phyloP scores from a whole-genome alignment of 2,329 filamentous ascomycete species.

The Sporothrix phasma region DNA sequence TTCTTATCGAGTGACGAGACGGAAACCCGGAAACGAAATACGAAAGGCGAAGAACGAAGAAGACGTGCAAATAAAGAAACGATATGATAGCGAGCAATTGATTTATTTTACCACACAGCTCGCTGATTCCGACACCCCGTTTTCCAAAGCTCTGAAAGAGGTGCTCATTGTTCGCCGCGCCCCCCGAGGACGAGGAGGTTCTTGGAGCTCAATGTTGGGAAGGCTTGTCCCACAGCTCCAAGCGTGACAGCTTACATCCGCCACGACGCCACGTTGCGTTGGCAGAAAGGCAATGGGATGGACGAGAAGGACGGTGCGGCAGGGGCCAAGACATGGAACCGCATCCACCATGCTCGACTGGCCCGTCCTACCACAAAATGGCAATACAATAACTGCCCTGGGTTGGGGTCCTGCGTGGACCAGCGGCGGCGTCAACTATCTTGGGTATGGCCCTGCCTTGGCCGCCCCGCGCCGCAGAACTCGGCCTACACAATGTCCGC shows the following conservation, averaged over 20 bases:
- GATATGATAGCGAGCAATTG: neutral
- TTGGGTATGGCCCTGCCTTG: neutral
- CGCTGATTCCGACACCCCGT: too few relatives aligned
- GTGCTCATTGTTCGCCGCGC: too few relatives aligned
- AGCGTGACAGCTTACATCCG: too few relatives aligned
- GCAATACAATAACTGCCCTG: neutral
- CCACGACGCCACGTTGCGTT: neutral
- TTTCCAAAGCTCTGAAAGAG: too few relatives aligned
- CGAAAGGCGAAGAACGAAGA: too few relatives aligned
- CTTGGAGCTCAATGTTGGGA: neutral
- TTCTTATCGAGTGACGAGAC: neutral
- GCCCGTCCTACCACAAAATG: neutral
- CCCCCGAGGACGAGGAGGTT: neutral
- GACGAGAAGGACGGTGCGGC: too few relatives aligned
- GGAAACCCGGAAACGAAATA: too few relatives aligned
- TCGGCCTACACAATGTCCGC: slow-evolving; percentile 49
- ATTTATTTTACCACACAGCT: neutral
- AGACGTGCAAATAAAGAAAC: neutral
- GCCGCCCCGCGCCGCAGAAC: neutral
- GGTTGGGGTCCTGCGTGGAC: neutral
- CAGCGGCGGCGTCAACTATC: neutral
- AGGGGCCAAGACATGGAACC: too few relatives aligned
- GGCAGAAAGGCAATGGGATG: too few relatives aligned
- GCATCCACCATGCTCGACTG: neutral
- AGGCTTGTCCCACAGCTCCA: too few relatives aligned